Conservation (phyloP, 805 yeast species). For the Candida lessepsii region DNA sequence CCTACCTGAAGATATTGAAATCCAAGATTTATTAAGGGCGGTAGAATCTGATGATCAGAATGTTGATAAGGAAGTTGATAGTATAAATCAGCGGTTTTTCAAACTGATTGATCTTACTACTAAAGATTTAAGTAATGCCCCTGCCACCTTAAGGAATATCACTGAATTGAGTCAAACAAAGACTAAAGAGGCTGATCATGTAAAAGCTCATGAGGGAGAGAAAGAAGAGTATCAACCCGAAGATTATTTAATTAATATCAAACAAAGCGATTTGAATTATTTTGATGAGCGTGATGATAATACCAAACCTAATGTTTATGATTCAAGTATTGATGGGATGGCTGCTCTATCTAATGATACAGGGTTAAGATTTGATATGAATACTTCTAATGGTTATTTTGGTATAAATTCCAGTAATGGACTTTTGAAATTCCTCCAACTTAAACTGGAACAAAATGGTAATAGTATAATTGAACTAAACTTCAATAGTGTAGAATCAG, state of each 20-base stretch:
- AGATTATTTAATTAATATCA: slow-evolving; percentile 20
- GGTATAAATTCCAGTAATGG: slow-evolving; percentile 65
- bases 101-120: slow-evolving; percentile 18
- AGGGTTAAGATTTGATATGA: slow-evolving; percentile 23
- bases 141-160: slow-evolving; percentile 19
- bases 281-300: slow-evolving; percentile 21
- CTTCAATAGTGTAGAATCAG: slow-evolving; percentile 12
- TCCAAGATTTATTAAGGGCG: slow-evolving; percentile 20
- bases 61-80: slow-evolving; percentile 5
- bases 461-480: slow-evolving; percentile 24
- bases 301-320: slow-evolving; percentile 15
- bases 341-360: slow-evolving; percentile 49
- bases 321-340: slow-evolving; percentile 55
- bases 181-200: slow-evolving; percentile 6
- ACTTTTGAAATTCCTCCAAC: slow-evolving; percentile 47
- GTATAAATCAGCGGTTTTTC: slow-evolving; percentile 11
- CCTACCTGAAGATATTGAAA: slow-evolving; percentile 28
- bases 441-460: slow-evolving; percentile 27
- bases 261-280: slow-evolving; percentile 19
- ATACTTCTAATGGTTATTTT: slow-evolving; percentile 55
- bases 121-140: slow-evolving; percentile 16
- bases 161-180: slow-evolving; percentile 17
- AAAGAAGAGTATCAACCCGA: slow-evolving; percentile 17
- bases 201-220: background rate
- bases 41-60: slow-evolving; percentile 13